phyloP scores from a whole-genome alignment of 2,329 filamentous ascomycete genomes.

The Penicillium sp. region DNA sequence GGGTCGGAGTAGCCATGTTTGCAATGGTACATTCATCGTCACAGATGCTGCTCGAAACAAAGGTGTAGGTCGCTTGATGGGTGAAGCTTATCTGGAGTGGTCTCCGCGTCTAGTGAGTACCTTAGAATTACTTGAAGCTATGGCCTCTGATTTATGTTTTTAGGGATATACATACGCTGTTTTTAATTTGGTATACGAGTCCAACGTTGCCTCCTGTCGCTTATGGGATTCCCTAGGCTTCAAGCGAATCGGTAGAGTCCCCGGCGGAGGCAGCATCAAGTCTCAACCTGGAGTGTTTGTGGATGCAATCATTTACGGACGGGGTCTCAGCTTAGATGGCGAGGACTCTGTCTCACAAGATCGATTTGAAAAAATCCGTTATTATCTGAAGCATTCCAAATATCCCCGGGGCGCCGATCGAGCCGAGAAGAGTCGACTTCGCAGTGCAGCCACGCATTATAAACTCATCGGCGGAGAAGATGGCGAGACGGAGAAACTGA shows the following conservation, averaged over 20 bases:
- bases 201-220: slow-evolving; percentile 82
- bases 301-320: slow-evolving; percentile 75
- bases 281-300: slow-evolving; percentile 67
- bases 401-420: slow-evolving; percentile 92
- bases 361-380: slow-evolving; percentile 97
- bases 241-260: slow-evolving; percentile 84
- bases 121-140: background rate
- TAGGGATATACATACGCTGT: slow-evolving; percentile 86
- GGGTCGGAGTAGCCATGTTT: slow-evolving; percentile 84
- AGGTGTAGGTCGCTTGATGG: slow-evolving; percentile 72
- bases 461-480: slow-evolving; percentile 62
- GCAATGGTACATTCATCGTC: slow-evolving; percentile 72
- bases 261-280: slow-evolving; percentile 66
- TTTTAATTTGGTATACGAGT: slow-evolving; percentile 93
- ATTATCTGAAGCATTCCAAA: slow-evolving; percentile 90
- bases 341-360: slow-evolving; percentile 90
- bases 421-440: slow-evolving; percentile 89
- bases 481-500: slow-evolving; percentile 66
- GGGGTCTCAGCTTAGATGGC: slow-evolving; percentile 60
- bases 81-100: slow-evolving; percentile 74
- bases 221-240: slow-evolving; percentile 93
- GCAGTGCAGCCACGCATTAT: slow-evolving; percentile 93
- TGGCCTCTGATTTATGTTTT: slow-evolving; percentile 15
- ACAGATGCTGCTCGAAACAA: slow-evolving; percentile 71
- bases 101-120: slow-evolving; percentile 59